Conservation (phyloP, 768 basidiomycete species). For the Mycena capillaripes region DNA sequence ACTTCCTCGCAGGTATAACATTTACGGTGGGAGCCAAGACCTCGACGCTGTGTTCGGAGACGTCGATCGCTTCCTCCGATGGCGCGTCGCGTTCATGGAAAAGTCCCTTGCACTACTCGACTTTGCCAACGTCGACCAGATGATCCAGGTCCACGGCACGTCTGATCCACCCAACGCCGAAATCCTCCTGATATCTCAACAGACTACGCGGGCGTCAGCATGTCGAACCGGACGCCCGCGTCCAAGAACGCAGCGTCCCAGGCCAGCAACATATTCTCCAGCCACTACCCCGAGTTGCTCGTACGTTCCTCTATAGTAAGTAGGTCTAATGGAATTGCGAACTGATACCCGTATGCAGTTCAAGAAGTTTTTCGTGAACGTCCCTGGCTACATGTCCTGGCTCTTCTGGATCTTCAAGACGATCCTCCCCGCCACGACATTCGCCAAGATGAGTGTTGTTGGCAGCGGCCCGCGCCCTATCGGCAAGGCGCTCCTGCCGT, state of each 20-base stretch:
- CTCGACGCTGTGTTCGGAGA: constrained; percentile 82
- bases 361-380: constrained; percentile 87
- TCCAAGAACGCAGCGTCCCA: constrained; percentile 85
- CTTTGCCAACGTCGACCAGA: constrained; percentile 80
- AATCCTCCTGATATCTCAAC: not conserved
- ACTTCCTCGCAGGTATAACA: constrained; percentile 72
- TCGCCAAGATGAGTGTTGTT: constrained; percentile 86
- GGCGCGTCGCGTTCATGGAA: constrained; percentile 88
- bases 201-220: constrained; percentile 84
- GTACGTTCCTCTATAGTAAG: constrained; percentile 51
- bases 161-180: not conserved
- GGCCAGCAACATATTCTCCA: constrained; percentile 80
- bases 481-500: constrained; percentile 68
- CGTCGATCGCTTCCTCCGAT: constrained; percentile 81
- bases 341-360: constrained; percentile 54
- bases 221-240: constrained; percentile 77
- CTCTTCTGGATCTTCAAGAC: constrained; percentile 90
- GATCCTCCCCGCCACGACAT: constrained; percentile 76
- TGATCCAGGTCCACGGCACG: constrained; percentile 80
- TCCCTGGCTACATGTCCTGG: constrained; percentile 83
- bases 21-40: constrained; percentile 81
- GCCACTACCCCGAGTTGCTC: constrained; percentile 85
- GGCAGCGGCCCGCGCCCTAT: constrained; percentile 74
- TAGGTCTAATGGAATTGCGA: not conserved
- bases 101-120: constrained; percentile 72